Conservation (phyloP, 495 filamentous ascomycete species). For the Xylaria venustula region DNA sequence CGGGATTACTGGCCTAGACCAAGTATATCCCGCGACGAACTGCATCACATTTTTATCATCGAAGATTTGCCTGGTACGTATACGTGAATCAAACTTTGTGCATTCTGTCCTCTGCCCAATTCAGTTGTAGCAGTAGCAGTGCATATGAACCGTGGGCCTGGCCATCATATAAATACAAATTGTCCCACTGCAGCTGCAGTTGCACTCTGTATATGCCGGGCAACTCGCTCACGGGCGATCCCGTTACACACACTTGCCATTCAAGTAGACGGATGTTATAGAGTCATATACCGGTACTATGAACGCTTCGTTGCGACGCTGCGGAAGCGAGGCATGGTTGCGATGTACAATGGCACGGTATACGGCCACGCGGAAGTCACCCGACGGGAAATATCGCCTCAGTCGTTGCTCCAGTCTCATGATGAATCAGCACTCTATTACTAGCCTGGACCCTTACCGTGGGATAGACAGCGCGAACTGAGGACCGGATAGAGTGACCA, state of each 20-base stretch:
- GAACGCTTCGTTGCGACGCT: constrained; percentile 7
- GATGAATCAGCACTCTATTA: background rate
- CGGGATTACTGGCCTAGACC: background rate
- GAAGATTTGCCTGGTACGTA: background rate
- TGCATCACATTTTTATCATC: background rate
- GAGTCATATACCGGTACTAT: background rate
- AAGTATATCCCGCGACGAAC: background rate
- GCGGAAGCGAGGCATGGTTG: constrained; percentile 4
- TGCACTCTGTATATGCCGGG: background rate
- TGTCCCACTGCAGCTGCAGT: constrained; percentile 5
- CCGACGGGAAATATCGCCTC: constrained; percentile 7
- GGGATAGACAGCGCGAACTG: background rate
- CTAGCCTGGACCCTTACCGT: background rate
- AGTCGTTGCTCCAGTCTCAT: background rate
- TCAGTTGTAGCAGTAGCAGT: background rate
- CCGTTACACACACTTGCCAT: constrained; percentile 5
- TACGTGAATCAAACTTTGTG: background rate
- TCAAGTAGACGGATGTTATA: background rate
- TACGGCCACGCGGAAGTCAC: constrained; percentile 14
- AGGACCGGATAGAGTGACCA: background rate
- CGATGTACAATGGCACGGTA: constrained; percentile 4
- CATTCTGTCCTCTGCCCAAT: background rate
- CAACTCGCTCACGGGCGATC: constrained; percentile 1
- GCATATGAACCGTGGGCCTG: background rate
- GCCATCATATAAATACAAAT: background rate